A percentile compares a stretch with the other conserved stretches of the same genome.
These are phyloP conservation scores for Onygenales sp. DNA, from an alignment of 2,329 filamentous ascomycete species.

Conservation along the genomic window DNA sequence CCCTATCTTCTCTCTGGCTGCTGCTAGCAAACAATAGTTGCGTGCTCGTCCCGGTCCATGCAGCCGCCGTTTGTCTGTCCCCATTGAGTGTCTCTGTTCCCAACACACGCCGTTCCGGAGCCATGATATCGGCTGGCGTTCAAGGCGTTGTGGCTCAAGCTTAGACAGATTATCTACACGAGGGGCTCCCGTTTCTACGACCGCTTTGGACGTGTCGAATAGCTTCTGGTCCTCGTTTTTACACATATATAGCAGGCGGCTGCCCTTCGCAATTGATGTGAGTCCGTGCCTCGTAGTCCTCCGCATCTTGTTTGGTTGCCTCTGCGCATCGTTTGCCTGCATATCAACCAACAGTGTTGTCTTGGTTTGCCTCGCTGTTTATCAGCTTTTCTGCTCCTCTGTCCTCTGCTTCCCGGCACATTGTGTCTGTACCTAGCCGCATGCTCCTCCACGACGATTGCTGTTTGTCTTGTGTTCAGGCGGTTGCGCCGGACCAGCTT, in stretches of 20 bases:
- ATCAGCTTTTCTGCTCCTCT: background rate
- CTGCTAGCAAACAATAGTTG: background rate
- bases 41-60: too few relatives aligned
- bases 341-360: too few relatives aligned
- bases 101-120: too few relatives aligned
- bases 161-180: too few relatives aligned
- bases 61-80: too few relatives aligned
- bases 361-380: background rate
- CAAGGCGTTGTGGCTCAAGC: too few relatives aligned
- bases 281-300: background rate
- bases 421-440: background rate
- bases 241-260: background rate
- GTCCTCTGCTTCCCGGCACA: background rate
- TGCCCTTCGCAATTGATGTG: constrained; percentile 3
- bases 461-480: background rate
- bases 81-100: too few relatives aligned
- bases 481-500: background rate
- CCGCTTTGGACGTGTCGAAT: too few relatives aligned
- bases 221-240: background rate
- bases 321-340: background rate
- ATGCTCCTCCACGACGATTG: background rate
- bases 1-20: background rate
- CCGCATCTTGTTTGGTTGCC: background rate
- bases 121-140: too few relatives aligned
- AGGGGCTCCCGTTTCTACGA: too few relatives aligned